Evolutionary conservation across 495 filamentous ascomycete genomes (phyloP).

Genomic region (Xylaria sp.): DNA sequence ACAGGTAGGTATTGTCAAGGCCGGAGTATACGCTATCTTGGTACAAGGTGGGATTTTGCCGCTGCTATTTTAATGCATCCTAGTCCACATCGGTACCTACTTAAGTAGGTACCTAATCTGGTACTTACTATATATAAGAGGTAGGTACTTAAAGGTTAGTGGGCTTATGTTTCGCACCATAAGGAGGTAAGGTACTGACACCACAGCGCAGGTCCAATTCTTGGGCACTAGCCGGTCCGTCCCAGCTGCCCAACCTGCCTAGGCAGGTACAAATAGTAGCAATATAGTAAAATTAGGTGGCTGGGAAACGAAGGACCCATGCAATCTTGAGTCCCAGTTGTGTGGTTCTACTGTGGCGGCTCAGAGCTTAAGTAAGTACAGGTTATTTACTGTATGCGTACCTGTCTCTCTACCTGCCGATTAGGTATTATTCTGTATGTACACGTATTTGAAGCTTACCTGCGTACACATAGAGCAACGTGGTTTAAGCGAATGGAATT

Average conservation of each 20-base stretch:
- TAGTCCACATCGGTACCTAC: not conserved
- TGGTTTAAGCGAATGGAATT: not conserved
- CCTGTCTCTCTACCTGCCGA: too few species aligned
- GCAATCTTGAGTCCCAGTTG: slow-evolving; percentile 14
- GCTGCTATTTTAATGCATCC: slow-evolving; percentile 4
- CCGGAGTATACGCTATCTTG: too few species aligned
- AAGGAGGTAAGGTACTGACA: too few species aligned
- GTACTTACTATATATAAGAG: too few species aligned
- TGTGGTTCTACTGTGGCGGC: slow-evolving; percentile 13
- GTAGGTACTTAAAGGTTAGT: not conserved
- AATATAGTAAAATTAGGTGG: slow-evolving; percentile 37
- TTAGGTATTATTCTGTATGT: too few species aligned
- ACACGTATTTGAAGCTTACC: not conserved
- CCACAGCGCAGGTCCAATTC: not conserved
- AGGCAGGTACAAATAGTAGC: too few species aligned
- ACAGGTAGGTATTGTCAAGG: not conserved
- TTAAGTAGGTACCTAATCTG: not conserved
- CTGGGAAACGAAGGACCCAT: slow-evolving; percentile 27
- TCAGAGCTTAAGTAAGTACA: not conserved
- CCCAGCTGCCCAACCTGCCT: slow-evolving; percentile 13
- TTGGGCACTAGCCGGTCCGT: not conserved
- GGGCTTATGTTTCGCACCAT: not conserved
- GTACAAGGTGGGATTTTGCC: not conserved
- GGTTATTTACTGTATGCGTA: not conserved
- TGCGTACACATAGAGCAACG: not conserved